Conservation (phyloP, 1,139 yeast species). For the Waltiozyma solani region DNA sequence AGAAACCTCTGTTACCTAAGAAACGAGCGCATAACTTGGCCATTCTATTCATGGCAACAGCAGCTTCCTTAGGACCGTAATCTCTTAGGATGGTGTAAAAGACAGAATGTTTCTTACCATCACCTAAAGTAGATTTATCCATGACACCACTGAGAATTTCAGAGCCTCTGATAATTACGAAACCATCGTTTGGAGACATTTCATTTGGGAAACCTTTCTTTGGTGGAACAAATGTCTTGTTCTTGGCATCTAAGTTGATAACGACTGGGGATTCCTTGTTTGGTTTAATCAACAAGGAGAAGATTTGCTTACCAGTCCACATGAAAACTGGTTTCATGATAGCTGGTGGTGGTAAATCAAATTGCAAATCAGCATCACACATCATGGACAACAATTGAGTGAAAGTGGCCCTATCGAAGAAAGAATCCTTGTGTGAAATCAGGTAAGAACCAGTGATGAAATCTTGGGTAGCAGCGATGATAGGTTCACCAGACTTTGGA, state of each 20-base stretch:
- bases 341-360: conserved; percentile 93
- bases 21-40: conserved; percentile 94
- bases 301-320: conserved; percentile 98
- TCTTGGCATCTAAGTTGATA: conserved; percentile 89
- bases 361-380: conserved; percentile 85
- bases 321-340: conserved; percentile 78
- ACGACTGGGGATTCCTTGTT: conserved; percentile 65
- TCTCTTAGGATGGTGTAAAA: conserved; percentile 92
- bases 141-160: conserved; percentile 85
- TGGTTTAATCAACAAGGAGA: conserved; percentile 79
- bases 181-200: conserved; percentile 98
- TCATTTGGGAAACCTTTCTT: conserved; percentile 67
- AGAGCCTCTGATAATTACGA: conserved; percentile 81
- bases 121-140: conserved; percentile 96
- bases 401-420: conserved; percentile 79
- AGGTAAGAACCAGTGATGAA: conserved; percentile 94
- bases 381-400: conserved; percentile 85
- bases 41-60: conserved; percentile 95
- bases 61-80: conserved; percentile 93
- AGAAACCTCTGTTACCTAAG: conserved; percentile 91
- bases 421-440: conserved; percentile 87
- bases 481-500: conserved; percentile 97
- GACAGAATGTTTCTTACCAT: conserved; percentile 95
- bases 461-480: conserved; percentile 99
- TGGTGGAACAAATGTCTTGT: conserved; percentile 79